A percentile compares a stretch with the other conserved stretches of the same genome.
Conservation (phyloP, 1,139 yeast genomes). For the Geotrichum bryndzae region DNA sequence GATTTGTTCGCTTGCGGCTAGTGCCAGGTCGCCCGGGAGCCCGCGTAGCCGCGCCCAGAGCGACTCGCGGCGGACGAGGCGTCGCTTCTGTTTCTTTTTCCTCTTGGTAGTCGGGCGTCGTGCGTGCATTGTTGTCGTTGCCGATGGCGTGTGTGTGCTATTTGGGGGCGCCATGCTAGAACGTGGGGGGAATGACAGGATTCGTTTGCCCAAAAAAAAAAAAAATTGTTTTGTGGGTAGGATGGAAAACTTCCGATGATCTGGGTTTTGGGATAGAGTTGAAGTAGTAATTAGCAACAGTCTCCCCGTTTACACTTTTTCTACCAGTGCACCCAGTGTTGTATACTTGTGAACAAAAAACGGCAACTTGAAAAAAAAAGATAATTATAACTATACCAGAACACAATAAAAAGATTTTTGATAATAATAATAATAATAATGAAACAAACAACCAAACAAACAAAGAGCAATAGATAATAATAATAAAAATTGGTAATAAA, state of each 20-base stretch:
- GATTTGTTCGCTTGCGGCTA: constrained; percentile 48
- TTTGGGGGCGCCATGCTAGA: neutral
- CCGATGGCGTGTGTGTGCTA: too few relatives aligned
- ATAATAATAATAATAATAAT: neutral
- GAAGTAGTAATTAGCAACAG: too few relatives aligned
- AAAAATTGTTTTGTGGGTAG: neutral
- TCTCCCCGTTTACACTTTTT: too few relatives aligned
- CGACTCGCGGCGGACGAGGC: constrained; percentile 13
- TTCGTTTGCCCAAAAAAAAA: neutral
- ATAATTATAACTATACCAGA: neutral
- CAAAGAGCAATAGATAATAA: too few relatives aligned
- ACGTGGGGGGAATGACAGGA: neutral
- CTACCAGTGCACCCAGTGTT: too few relatives aligned
- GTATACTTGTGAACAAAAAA: neutral
- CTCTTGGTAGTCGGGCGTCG: neutral
- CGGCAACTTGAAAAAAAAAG: neutral
- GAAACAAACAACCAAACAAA: neutral
- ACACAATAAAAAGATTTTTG: neutral
- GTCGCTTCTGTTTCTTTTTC: neutral
- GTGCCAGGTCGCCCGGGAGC: constrained; percentile 49
- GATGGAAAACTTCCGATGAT: too few relatives aligned
- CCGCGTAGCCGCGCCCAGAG: constrained; percentile 1
- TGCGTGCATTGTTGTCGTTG: neutral
- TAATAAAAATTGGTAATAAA: neutral
- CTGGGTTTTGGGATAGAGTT: too few relatives aligned